Conservation (phyloP, 2,329 filamentous ascomycete genomes). For the Paracoccidioides lutzii region DNA sequence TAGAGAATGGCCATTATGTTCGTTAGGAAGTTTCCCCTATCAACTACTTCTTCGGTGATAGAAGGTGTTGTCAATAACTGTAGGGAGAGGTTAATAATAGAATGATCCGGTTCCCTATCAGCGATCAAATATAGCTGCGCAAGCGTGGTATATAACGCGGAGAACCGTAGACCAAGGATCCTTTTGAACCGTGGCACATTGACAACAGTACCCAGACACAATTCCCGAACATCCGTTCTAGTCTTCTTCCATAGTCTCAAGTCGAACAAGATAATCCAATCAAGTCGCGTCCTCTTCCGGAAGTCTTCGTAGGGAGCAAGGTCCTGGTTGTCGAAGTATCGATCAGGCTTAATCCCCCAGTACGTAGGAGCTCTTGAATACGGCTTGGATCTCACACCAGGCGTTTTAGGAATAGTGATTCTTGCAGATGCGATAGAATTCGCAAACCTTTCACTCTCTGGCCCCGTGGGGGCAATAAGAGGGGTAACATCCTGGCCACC, state of each 20-base stretch:
- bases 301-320: conserved; percentile 71
- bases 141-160: conserved; percentile 82
- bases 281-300: conserved; percentile 75
- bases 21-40: conserved; percentile 88
- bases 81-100: conserved; percentile 92
- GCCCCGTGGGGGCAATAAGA: conserved; percentile 1
- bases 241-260: conserved; percentile 93
- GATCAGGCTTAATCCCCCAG: conserved; percentile 67
- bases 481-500: conserved; percentile 10
- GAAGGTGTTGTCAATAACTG: conserved; percentile 96
- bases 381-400: conserved; percentile 38
- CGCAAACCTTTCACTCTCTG: not conserved
- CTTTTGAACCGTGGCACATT: conserved; percentile 94
- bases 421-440: conserved; percentile 5
- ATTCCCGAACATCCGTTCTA: conserved; percentile 73
- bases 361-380: conserved; percentile 49
- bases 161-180: conserved; percentile 81
- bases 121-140: conserved; percentile 93
- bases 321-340: conserved; percentile 50
- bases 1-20: conserved; percentile 93
- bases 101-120: conserved; percentile 92
- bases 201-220: conserved; percentile 94
- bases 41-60: conserved; percentile 89
- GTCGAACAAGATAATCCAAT: conserved; percentile 92
- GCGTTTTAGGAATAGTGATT: conserved; percentile 70